phyloP scores from a whole-genome alignment of 208 protist species.

The Crithidia thermophila region DNA sequence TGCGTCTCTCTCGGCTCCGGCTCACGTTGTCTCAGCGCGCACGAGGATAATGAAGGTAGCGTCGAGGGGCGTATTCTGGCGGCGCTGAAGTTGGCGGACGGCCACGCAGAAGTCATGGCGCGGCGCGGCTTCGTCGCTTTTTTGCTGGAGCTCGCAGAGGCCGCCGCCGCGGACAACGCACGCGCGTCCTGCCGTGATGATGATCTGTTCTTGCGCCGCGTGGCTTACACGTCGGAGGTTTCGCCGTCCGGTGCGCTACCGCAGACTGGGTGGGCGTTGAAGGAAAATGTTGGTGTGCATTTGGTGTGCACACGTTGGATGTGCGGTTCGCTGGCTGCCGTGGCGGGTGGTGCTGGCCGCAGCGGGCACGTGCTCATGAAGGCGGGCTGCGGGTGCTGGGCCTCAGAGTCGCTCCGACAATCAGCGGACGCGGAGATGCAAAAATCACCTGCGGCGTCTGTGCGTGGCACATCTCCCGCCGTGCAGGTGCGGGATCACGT shows the following conservation, averaged over 20 bases:
- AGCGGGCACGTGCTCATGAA: slow-evolving; percentile 65
- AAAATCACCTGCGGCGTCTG: neutral
- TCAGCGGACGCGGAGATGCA: neutral
- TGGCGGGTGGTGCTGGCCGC: slow-evolving; percentile 30
- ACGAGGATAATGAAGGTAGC: neutral
- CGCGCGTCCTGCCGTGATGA: neutral
- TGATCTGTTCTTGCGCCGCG: slow-evolving; percentile 11
- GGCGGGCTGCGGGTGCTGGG: slow-evolving; percentile 42
- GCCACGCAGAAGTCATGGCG: slow-evolving; percentile 89
- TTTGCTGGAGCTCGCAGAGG: slow-evolving; percentile 48
- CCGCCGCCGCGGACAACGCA: neutral
- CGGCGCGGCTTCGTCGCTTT: slow-evolving; percentile 73
- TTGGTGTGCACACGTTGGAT: slow-evolving; percentile 76
- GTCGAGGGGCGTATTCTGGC: slow-evolving; percentile 2
- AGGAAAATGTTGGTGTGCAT: slow-evolving; percentile 43
- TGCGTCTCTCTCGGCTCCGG: slow-evolving; percentile 84
- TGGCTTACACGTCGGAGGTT: no score
- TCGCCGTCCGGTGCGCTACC: no score
- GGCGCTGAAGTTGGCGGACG: slow-evolving; percentile 56
- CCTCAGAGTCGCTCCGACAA: neutral
- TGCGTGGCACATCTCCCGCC: no score
- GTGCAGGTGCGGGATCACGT: slow-evolving; percentile 27
- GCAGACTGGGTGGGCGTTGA: slow-evolving; percentile 39
- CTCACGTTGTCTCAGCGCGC: slow-evolving; percentile 66
- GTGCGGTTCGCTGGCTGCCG: slow-evolving; percentile 68